These are phyloP conservation scores for Basipetospora chlamydospora DNA, from an alignment of 2,329 filamentous ascomycete species.

Conservation along the genomic window DNA sequence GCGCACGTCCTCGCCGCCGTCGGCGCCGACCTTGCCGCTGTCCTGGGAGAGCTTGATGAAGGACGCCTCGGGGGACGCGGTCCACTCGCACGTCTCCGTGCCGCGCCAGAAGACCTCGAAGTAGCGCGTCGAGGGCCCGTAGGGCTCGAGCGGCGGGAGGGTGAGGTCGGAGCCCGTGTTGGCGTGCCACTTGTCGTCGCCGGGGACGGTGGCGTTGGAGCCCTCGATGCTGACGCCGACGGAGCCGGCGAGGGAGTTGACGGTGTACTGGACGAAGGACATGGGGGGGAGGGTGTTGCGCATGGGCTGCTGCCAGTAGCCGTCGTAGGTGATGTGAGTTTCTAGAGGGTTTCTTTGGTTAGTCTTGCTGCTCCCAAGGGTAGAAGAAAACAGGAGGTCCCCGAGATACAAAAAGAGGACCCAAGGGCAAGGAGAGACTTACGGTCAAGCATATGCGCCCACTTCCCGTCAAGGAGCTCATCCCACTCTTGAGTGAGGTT, in stretches of 20 bases:
- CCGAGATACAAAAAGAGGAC: too few relatives aligned
- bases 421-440: too few relatives aligned
- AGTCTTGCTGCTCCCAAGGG: too few relatives aligned
- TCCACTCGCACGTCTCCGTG: slow-evolving; percentile 35
- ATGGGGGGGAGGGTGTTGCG: slow-evolving; percentile 46
- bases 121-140: slow-evolving; percentile 39
- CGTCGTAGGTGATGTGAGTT: slow-evolving; percentile 39
- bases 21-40: slow-evolving; percentile 31
- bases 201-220: slow-evolving; percentile 50
- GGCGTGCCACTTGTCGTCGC: slow-evolving; percentile 32
- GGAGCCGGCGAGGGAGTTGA: slow-evolving; percentile 44
- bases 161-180: slow-evolving; percentile 38
- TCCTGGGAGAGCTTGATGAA: slow-evolving; percentile 38
- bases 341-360: too few relatives aligned
- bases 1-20: slow-evolving; percentile 13
- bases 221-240: slow-evolving; percentile 51
- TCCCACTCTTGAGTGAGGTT: slow-evolving; percentile 43
- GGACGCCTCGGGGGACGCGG: slow-evolving; percentile 26
- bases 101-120: slow-evolving; percentile 51
- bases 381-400: background rate
- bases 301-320: slow-evolving; percentile 57
- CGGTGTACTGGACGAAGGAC: slow-evolving; percentile 22
- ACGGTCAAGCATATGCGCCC: slow-evolving; percentile 47
- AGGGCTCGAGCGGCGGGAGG: slow-evolving; percentile 42
- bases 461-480: slow-evolving; percentile 43